Evolutionary conservation across 345 rosid genomes (phyloP).

Genomic region (Corymbia maculata): DNA sequence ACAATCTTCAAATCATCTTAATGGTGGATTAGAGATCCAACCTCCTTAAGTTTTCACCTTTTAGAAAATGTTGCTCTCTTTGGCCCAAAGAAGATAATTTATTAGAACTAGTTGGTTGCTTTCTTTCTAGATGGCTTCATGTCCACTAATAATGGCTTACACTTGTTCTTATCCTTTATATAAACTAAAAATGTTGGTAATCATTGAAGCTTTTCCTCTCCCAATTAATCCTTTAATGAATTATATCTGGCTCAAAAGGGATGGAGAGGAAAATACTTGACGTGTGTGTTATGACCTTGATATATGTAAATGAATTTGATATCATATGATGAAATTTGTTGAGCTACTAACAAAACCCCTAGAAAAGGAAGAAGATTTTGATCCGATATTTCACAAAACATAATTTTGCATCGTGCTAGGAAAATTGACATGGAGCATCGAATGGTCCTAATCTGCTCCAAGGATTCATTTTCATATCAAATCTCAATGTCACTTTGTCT

Average conservation of each 20-base stretch:
- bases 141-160: background rate
- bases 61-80: background rate
- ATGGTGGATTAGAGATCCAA: background rate
- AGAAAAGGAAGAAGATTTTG: background rate
- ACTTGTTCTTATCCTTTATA: too few relatives aligned
- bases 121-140: background rate
- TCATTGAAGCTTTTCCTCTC: background rate
- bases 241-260: background rate
- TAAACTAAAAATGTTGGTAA: background rate
- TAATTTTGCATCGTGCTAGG: background rate
- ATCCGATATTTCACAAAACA: background rate
- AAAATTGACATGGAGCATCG: background rate
- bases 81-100: background rate
- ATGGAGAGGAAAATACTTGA: too few relatives aligned
- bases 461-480: background rate
- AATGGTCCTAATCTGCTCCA: background rate
- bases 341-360: too few relatives aligned
- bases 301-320: background rate
- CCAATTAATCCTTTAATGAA: too few relatives aligned
- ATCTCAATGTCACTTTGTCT: background rate
- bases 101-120: background rate
- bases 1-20: background rate
- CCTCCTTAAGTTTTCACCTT: background rate
- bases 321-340: background rate
- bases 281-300: background rate